Base-by-base conservation (phyloP, 2,329 filamentous ascomycete genomes). In the Bipolaris oryzae region DNA sequence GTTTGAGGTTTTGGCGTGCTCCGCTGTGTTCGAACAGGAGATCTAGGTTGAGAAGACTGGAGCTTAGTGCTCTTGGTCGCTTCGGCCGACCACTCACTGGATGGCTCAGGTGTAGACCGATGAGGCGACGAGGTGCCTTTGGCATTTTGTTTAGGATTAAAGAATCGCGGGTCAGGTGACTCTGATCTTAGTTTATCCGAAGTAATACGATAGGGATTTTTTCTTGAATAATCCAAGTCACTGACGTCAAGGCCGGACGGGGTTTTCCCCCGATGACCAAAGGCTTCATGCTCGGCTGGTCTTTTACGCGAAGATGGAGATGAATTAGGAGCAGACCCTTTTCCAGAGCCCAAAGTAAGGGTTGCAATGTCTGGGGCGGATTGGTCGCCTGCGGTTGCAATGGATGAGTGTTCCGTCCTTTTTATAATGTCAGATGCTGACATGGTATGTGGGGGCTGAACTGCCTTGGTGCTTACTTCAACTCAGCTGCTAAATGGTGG, bases 301-400 rank as follows among this genome's bases (percentile, higher is more conserved):
- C 72, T 61, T 51, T 75, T 74, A 45, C 60, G 71, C 5, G 65
- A 62, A 3, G 62, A 64, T 2, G 53, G 57, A 15, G 71, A 69
- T 3, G 71, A 69, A 1, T 69, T 62, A 9, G 63, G 64, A 6
- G 57, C 62, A 4, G 62, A 59, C 49, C 61, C 48, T 21, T 58
- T 70, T 2, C 21, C 61, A 20, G 65, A 28, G 15, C 68, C 68
- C 23, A 77, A 53, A 10, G 67, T 69, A 7, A 76, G 60, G 9
- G 51, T 56, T 20, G 61, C 69, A 21, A 77, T 60, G 44, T 77
- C 73, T 7, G 64, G 71, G 3, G 72, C 65, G 38, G 69, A 71
- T 1, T 60, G 60, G 11, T 66, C 63, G 6, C 71, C 66, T 21
- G 60, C 68, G 7, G 66, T 71, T 45, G 72, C 68, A 38, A 71